Evolutionary conservation across 1,139 yeast genomes (phyloP), one percentile per base, ranked within the genome.

Genomic region (Pichia terricola): DNA sequence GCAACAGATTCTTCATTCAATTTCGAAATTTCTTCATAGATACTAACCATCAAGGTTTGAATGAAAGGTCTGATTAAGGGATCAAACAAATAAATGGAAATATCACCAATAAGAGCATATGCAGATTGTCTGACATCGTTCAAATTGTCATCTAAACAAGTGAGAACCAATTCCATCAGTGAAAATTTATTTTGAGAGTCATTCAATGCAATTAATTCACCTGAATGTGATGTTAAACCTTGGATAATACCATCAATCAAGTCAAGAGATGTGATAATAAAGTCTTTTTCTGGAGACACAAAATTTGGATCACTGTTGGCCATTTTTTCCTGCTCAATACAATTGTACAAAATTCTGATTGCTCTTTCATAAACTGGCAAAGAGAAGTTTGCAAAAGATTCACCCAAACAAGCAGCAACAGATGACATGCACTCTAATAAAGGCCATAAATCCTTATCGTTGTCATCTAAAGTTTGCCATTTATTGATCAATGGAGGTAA

Each of bases 41-140:
- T 74, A 44, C 76, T 71, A 30, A 79, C 68, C 57, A 88, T 68
- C 30, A 87, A 67, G 37, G 72, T 70, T 49, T 76, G 72, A 50
- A 84, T 60, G 50, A 73, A 68, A 1, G 88, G 85, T 43, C 65
- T 63, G 31, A 84, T 65, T n/a, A 75, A 65, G 4, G 62, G 61
- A 39, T 71, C 80, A 56, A 76, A 65, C n/a, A 79, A 67, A 59
- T 64, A 72, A 47, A 81, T 85, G 35, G 82, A 85, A 67, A 82
- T 73, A 61, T 91, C 98, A 35, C 98, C 98, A 30, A 91, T 62
- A 40, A 91, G 66, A 0, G 97, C 97, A 66, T 81, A 88, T 1
- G 94, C 86, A 45, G 89, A 80, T 65, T 91, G 98, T 53, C 97
- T 76, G 28, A 91, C 96, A 60, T 91, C 97, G 51, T 79, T 80